Evolutionary conservation across 1,139 yeast genomes (phyloP), one percentile per base, ranked within the genome.

Genomic region (Petasospora rhodanensis): DNA sequence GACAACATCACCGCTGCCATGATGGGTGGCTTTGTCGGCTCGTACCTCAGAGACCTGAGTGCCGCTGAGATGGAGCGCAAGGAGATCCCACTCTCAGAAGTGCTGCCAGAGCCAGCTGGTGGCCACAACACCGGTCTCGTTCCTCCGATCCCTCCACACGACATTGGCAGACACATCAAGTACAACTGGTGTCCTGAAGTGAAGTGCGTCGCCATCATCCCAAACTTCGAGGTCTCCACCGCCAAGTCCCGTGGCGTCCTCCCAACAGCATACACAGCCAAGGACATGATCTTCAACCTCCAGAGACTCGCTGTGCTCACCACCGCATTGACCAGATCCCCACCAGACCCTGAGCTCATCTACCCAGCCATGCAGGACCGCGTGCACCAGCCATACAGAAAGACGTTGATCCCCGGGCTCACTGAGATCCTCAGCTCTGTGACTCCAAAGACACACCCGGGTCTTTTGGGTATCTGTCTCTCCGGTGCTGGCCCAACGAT

Each of bases 401-500:
- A 86, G 54, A 79, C 79, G 11, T 70, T 91, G 52, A 85, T 91
- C 38, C 98, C 98, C 3, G 98, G 98, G 0, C 70, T 91, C 38
- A 70, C 80, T 6, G 86, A 84, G 43, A 87, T 91, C 26, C 70
- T 91, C 49, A 65, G 76, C n/a, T 70, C 82, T 12, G 79, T 89
- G 35, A 85, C 93, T 1, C 97, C 97, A 22, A 69, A 73, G 24
- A 67, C 84, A 5, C 84, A 84, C 56, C 80, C 80, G 1, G 96
- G 96, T 3, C 70, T 89, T 29, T 70, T 93, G 45, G 98, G 98
- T 32, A 86, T 91, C 49, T 91, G 98, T 59, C 70, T 91, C 37
- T 83, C 95, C 14, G 98, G 98, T 33, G 98, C 98, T 6, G 98
- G 98, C 2, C 98, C 98, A 35, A 91, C 98, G 14, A 89, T 91